These are phyloP conservation scores for Bombardia bombarda DNA, from an alignment of 495 filamentous ascomycete genomes.

Conservation along the genomic window DNA sequence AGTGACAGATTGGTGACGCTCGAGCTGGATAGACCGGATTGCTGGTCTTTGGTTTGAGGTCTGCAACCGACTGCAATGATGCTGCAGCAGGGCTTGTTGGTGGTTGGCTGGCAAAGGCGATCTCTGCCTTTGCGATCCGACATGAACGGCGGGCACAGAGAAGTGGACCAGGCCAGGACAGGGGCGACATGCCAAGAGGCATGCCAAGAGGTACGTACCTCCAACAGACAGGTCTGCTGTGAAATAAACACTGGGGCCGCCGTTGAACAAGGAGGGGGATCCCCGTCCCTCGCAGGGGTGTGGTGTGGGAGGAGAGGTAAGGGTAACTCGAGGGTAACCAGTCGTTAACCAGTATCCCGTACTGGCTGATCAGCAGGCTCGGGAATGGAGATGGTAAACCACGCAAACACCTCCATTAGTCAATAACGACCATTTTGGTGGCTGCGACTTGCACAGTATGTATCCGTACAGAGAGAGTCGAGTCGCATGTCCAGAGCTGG, in stretches of 20 bases:
- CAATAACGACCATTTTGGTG: neutral
- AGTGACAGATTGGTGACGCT: neutral
- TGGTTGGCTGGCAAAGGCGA: conserved; percentile 3
- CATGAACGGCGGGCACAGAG: conserved; percentile 3
- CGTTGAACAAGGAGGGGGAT: neutral
- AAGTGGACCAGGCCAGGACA: conserved; percentile 12
- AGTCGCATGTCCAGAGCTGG: too few species aligned
- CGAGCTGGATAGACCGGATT: neutral
- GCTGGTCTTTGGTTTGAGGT: too few species aligned
- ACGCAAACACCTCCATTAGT: neutral
- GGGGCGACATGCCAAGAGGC: neutral
- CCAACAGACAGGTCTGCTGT: neutral
- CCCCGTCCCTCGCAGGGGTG: too few species aligned
- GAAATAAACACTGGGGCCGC: neutral
- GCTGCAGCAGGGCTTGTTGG: too few species aligned
- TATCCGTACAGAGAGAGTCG: too few species aligned
- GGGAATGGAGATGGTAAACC: neutral
- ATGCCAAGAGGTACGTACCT: neutral
- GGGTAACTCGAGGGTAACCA: neutral
- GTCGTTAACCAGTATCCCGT: neutral
- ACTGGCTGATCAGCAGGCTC: neutral
- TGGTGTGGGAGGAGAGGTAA: neutral
- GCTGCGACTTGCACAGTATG: neutral
- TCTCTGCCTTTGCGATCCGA: conserved; percentile 7
- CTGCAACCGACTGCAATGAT: too few species aligned